Evolutionary conservation across 106 monocot species (phyloP), one percentile per base, ranked within the genome.

Genomic region (Acorus gramineus): DNA sequence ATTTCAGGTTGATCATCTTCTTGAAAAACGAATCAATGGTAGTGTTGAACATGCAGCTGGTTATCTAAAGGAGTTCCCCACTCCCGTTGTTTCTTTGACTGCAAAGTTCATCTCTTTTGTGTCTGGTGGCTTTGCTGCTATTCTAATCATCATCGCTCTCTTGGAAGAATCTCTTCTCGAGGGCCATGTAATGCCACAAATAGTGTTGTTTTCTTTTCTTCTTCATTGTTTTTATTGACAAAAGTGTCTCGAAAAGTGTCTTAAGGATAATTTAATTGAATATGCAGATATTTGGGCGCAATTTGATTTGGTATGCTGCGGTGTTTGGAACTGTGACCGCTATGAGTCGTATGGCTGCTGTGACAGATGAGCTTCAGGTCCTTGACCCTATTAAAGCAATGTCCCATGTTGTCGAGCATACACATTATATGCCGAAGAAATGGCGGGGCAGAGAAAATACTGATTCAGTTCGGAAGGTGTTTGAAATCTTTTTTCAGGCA

Each of bases 401-500:
- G 91, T 74, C 88, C 56, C 81, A 86, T 57, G 85, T 84, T 71
- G 83, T 89, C 42, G 85, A 83, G 45, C 87, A 98, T 13, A 98
- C 88, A 48, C 98, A 98, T 77, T 86, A 86, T 75, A 80, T 92
- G 83, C 98, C 98, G 49, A 98, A 92, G 79, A 78, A 73, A 66
- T 98, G 98, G 98, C 85, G 98, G 51, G 79, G 85, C 43, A 98
- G 74, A 77, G 98, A 92, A 69, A 88, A 89, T 64, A 79, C 55
- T 54, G 85, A 92, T 61, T 60, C 79, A 9, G 89, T 98, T 4
- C 80, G 91, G 47, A 65, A 55, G 69, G 98, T 92, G 59, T 92
- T 98, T 73, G 98, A 98, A 75, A 85, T 81, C 50, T 67, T 98
- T 5, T 98, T 98, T 84, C 92, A 92, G 91, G 98, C 92, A 71